Evolutionary conservation across 2,329 filamentous ascomycete species (phyloP), one percentile per base, ranked within the genome.

Genomic region (Venturia aucupariae): DNA sequence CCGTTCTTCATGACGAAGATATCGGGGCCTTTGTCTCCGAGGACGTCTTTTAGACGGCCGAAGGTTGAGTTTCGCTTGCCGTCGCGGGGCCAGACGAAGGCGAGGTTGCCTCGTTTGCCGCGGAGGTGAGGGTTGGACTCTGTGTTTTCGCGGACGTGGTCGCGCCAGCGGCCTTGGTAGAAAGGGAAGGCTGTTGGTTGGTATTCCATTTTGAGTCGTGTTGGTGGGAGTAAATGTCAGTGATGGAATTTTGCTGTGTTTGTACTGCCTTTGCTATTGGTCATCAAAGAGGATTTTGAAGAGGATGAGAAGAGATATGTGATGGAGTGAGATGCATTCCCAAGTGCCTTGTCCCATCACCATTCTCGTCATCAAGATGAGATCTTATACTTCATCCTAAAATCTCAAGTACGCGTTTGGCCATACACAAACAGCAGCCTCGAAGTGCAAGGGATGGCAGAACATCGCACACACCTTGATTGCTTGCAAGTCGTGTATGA

Each of bases 71-170:
- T 63, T 22, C 75, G 72, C 48, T 73, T 75, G 38, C 77, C 77
- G 66, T 81, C 79, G 59, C 74, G 74, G 0, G 78, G 79, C 71
- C 79, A 79, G 17, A 78, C 73, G 65, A 74, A 78, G 69, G 76
- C 75, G 60, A 78, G 75, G 27, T 72, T 71, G n/a, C 73, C 70
- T 64, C 74, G 75, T 15, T 74, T 69, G 22, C 68, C 66, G 57
- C 57, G 60, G 30, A 30, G 62, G 27, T 63, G 68, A 2, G 32
- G 65, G 42, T 30, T 39, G 30, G 51, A 22, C 17, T 24, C 32
- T n/a, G 44, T 54, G 27, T 46, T 48, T 60, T 54, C 46, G 61
- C 60, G 38, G 35, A 30, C 38, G 64, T 38, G 64, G 60, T 38
- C 39, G 42, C 38, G 44, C 27, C 32, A 41, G 24, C 38, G 63